These are phyloP conservation scores for Pyrus pyrifolia DNA, from an alignment of 306 rosid species.

Conservation along the genomic window DNA sequence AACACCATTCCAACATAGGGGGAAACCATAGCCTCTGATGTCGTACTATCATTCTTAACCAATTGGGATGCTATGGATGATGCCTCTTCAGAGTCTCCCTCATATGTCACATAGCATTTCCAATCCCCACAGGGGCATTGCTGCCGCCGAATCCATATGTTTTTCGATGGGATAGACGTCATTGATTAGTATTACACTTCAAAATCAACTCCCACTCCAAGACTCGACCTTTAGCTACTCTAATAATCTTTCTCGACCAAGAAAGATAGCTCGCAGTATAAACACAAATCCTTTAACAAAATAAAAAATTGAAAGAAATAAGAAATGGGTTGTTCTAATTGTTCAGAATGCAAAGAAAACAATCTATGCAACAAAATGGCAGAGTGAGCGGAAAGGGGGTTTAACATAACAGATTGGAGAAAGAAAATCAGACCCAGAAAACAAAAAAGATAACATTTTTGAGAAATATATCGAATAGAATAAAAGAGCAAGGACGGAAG, in stretches of 20 bases:
- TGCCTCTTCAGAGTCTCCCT: slow-evolving; percentile 61
- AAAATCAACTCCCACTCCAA: background rate
- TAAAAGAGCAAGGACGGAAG: background rate
- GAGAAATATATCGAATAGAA: background rate
- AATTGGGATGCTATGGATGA: slow-evolving; percentile 47
- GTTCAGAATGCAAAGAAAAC: background rate
- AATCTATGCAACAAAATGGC: background rate
- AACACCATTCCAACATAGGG: slow-evolving; percentile 97
- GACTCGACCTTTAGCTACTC: background rate
- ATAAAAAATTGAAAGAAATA: slow-evolving; percentile 3
- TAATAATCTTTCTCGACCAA: slow-evolving; percentile 1
- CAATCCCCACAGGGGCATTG: slow-evolving; percentile 99
- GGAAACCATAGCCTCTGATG: slow-evolving; percentile 60
- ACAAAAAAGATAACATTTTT: background rate
- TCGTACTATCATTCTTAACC: slow-evolving; percentile 34
- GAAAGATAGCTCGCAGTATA: slow-evolving; percentile 22
- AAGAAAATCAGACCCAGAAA: background rate
- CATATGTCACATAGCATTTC: slow-evolving; percentile 76
- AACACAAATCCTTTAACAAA: slow-evolving; percentile 1
- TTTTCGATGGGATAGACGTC: slow-evolving; percentile 55
- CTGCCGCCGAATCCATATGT: slow-evolving; percentile 78
- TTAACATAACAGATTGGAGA: background rate
- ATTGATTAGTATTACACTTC: slow-evolving; percentile 22
- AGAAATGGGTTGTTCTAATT: background rate
- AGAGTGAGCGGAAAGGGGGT: background rate